A percentile compares a stretch with the other conserved stretches of the same genome.
Conservation (phyloP, 805 yeast genomes). For the Lipomyces yamanashiensis region DNA sequence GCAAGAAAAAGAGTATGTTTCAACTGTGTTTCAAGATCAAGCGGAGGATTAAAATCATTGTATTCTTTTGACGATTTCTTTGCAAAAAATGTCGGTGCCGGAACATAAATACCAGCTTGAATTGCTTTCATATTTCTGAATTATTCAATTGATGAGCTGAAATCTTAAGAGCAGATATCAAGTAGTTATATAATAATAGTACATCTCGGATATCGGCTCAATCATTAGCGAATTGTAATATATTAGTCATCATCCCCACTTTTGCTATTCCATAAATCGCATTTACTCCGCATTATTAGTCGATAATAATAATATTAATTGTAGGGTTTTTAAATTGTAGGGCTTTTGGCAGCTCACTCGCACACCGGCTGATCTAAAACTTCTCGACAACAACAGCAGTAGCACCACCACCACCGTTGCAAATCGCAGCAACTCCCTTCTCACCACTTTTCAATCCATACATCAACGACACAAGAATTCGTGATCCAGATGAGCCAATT, state of each 20-base stretch:
- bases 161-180: no score
- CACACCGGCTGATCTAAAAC: no score
- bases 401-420: conserved; percentile 99
- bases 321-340: no score
- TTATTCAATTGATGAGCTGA: no score
- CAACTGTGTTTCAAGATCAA: conserved; percentile 54
- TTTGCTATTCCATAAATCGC: no score
- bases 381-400: conserved; percentile 66
- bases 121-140: background rate
- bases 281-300: no score
- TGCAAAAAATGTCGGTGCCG: conserved; percentile 61
- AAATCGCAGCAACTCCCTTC: conserved; percentile 89
- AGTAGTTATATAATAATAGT: no score
- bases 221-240: no score
- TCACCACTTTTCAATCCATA: conserved; percentile 64
- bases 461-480: conserved; percentile 67
- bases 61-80: conserved; percentile 42
- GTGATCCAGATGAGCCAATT: conserved; percentile 91
- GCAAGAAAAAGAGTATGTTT: conserved; percentile 52
- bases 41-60: conserved; percentile 24
- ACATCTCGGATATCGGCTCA: background rate
- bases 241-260: no score
- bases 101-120: conserved; percentile 53
- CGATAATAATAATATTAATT: no score
- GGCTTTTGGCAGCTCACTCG: no score